Base-by-base conservation (phyloP, 129 eudicot genomes). In the Tanacetum coccineum region DNA sequence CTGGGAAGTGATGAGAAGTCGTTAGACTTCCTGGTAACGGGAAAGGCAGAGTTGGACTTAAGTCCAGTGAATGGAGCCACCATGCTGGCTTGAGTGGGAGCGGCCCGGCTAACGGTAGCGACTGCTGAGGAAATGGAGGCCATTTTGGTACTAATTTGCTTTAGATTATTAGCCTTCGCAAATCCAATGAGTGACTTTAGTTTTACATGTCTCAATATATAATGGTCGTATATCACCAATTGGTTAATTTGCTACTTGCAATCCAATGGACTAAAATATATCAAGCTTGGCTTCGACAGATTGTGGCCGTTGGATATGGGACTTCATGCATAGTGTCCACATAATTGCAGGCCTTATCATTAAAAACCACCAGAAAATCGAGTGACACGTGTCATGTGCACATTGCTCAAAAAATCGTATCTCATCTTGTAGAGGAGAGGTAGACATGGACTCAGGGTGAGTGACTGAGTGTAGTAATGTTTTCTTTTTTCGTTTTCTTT, bases 31-130 rank as follows among this genome's bases (percentile, higher is more conserved):
- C n/a, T n/a, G n/a, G n/a, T n/a, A n/a, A n/a, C n/a, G n/a, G n/a
- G n/a, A n/a, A n/a, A n/a, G n/a, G n/a, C n/a, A n/a, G n/a, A n/a
- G n/a, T n/a, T n/a, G n/a, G n/a, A n/a, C n/a, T n/a, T n/a, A n/a
- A n/a, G n/a, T n/a, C n/a, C n/a, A n/a, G n/a, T 68, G 86, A 82
- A 83, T 1, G 88, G 80, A 39, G 86, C 83, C 26, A 68, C 82
- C 85, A 82, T 40, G 85, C 60, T 80, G 30, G 88, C 80, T 68
- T 81, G 82, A 68, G 81, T 83, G 8, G 84, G 77, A 52, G 75
- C 62, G 68, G 76, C 53, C 25, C 75, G 62, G 80, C 51, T 81
- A 22, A 73, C 74, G 9, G 82, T 44, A 26, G 83, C 78, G 6
- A 74, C 67, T 12, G 87, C 73, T 3, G n/a, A 72, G 36, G 82